These are phyloP conservation scores for Malassezia sp. DNA, from an alignment of 1,284 basidiomycete species.

Conservation along the genomic window DNA sequence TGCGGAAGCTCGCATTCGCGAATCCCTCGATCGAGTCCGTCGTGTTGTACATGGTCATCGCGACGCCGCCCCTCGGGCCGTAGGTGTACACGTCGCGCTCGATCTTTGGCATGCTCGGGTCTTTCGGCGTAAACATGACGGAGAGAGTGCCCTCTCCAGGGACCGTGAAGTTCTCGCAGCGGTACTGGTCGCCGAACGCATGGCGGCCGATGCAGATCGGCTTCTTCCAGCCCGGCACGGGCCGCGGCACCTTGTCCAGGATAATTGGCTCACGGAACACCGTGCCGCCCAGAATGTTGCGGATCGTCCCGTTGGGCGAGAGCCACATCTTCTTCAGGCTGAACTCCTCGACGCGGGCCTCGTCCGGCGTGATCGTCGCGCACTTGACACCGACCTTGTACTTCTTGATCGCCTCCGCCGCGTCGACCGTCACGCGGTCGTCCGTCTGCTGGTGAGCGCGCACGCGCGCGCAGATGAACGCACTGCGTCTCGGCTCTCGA, in stretches of 20 bases:
- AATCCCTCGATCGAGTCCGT: constrained; percentile 74
- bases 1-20: constrained; percentile 94
- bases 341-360: constrained; percentile 70
- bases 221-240: constrained; percentile 80
- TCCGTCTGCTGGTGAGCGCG: too few species aligned
- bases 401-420: constrained; percentile 62
- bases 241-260: constrained; percentile 75
- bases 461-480: too few species aligned
- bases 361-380: constrained; percentile 96
- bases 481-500: constrained; percentile 84
- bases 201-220: constrained; percentile 95
- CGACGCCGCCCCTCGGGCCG: constrained; percentile 38
- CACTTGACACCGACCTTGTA: constrained; percentile 53
- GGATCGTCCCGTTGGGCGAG: constrained; percentile 51
- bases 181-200: constrained; percentile 81
- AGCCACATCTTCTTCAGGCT: constrained; percentile 83
- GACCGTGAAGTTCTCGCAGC: constrained; percentile 43
- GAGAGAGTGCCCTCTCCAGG: constrained; percentile 39
- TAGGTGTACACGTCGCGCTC: constrained; percentile 38
- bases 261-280: constrained; percentile 99
- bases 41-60: constrained; percentile 50
- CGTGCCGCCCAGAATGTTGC: constrained; percentile 92
- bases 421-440: constrained; percentile 83
- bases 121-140: constrained; percentile 33
- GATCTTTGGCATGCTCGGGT: constrained; percentile 25